Base-by-base conservation (phyloP, 1,284 basidiomycete species). In the Ustilago lituana region DNA sequence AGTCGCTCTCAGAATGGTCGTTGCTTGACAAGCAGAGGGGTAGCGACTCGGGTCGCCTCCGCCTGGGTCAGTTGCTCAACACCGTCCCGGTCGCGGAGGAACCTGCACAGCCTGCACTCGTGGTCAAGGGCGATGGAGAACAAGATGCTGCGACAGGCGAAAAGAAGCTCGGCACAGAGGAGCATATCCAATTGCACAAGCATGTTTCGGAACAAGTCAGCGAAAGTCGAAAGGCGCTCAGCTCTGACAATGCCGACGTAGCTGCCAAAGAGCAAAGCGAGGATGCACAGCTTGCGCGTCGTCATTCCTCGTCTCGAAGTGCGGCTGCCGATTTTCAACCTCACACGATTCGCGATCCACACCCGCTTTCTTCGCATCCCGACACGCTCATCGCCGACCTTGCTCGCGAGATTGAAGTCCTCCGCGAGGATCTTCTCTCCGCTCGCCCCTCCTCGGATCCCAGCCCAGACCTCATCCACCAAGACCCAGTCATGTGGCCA, bases 361-460 rank as follows among this genome's bases (percentile, higher is more conserved):
- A 91, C 77, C 85, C 87, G 0, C 87, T 98, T 8, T 84, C 88
- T 7, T 87, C 90, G 77, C 92, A 95, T 69, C 89, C 91, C 0
- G 87, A 91, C 73, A 81, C 85, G 41, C 77, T 85, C 12, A 87
- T 98, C 48, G 85, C 91, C 8, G 83, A 87, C 1, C 85, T 93
- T 31, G 93, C 94, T 8, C 85, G 85, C 50, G 89, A 92, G 50
- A 90, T 92, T 61, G 87, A 89, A 15, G 90, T 91, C 53, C 85
- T 94, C 48, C 87, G 91, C 71, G 86, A 86, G 22, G 92, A 94
- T 76, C 85, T 98, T 15, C 87, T 87, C 15, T 66, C 67, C 1
- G 33, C 54, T 0, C 62, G 53, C 6, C 24, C 59, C 4, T 44
- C 59, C 0, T 14, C 48, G 5, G 49, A 59, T 17, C 32, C 46